Base-by-base conservation (phyloP, 345 rosid genomes). In the Gossypium stocksii region DNA sequence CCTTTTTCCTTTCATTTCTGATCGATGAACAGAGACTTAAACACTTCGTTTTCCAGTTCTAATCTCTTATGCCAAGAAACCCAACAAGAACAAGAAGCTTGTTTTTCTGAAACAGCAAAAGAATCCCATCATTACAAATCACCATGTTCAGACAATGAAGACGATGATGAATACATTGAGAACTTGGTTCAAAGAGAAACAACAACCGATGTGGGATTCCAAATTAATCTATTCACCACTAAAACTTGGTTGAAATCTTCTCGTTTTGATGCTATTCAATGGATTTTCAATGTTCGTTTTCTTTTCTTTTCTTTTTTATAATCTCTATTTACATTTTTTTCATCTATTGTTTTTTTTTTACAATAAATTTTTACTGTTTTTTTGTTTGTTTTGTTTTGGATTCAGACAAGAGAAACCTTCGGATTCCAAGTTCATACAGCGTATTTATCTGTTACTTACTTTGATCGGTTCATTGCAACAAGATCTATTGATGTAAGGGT, bases 381-480 rank as follows among this genome's bases (percentile, higher is more conserved):
- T 3, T 54, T 48, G 52, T 61, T 23, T 53, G 52, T 41, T 9
- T 48, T 6, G 38, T 60, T 13, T 45, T 9, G 75, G 58, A 68
- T 83, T 72, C 85, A 92, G 97, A 85, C 87, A 7, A 79, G 97
- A 78, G 87, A 83, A 48, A 51, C 67, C n/a, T 83, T 90, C 16
- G 94, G 97, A 14, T 90, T 90, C 58, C 91, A 85, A 54, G 77
- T 85, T 74, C 88, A 82, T 22, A 94, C 97, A 8, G 91, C 90
- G 10, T 94, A 87, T 84, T 80, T 94, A 59, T 86, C 97, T 0
- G 82, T 89, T 41, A 74, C 87, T 13, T 92, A 88, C 78, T 80
- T 92, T 11, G 98, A 94, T 76, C 88, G 85, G 72, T 92, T 94
- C 63, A 90, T 92, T 11, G 66, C 92, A 0, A 84, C 65, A 61